Conservation (phyloP, 1,139 yeast genomes). For the Pichia terricola region DNA sequence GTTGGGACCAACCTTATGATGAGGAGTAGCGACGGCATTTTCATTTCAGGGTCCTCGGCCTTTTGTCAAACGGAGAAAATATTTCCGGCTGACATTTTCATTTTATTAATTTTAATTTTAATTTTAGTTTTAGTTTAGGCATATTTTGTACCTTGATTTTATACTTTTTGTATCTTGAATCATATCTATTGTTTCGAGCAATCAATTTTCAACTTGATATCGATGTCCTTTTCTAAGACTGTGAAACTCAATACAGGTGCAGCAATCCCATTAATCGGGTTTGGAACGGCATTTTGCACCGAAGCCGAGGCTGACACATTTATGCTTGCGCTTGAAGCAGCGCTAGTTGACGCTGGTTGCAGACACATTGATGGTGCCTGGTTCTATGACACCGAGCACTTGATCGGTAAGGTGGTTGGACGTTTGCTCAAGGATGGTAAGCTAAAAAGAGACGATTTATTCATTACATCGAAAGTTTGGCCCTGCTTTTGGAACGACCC, state of each 20-base stretch:
- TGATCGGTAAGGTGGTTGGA: slow-evolving; percentile 42
- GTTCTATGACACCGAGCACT: slow-evolving; percentile 42
- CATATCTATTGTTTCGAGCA: too few species aligned
- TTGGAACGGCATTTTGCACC: slow-evolving; percentile 49
- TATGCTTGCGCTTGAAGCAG: slow-evolving; percentile 49
- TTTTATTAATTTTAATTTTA: too few species aligned
- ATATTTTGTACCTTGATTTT: too few species aligned
- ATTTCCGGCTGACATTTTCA: too few species aligned
- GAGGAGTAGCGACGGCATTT: too few species aligned
- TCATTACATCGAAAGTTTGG: slow-evolving; percentile 38
- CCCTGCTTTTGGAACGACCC: slow-evolving; percentile 46
- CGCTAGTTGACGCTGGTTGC: slow-evolving; percentile 43
- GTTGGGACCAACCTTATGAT: slow-evolving; percentile 8
- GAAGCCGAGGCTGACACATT: slow-evolving; percentile 39
- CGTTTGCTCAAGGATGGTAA: slow-evolving; percentile 28
- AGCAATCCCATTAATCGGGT: slow-evolving; percentile 48
- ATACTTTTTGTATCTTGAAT: too few species aligned
- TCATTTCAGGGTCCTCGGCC: too few species aligned
- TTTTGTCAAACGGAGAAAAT: too few species aligned
- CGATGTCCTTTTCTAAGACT: too few species aligned
- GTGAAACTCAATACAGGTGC: slow-evolving; percentile 8
- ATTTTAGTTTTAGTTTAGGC: too few species aligned
- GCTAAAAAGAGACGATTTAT: slow-evolving; percentile 35
- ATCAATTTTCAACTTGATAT: too few species aligned
- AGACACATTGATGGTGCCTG: slow-evolving; percentile 54